Evolutionary conservation across 257 asterid species (phyloP).

Genomic region (Ballota nigra): DNA sequence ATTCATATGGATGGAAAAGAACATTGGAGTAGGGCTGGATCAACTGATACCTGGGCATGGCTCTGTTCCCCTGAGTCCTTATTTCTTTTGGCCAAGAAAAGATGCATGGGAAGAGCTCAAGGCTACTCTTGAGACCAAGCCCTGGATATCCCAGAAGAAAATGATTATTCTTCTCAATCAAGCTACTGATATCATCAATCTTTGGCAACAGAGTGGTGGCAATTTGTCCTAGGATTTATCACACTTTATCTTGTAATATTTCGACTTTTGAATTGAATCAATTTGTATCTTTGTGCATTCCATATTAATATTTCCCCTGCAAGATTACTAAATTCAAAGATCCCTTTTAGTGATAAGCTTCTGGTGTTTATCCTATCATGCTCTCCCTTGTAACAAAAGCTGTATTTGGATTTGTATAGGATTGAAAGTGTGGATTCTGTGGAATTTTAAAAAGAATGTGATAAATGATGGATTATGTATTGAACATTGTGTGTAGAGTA

Average conservation of each 20-base stretch:
- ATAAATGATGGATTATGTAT: too few relatives aligned
- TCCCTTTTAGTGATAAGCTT: not conserved
- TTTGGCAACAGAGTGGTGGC: slow-evolving; percentile 67
- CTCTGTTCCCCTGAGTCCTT: slow-evolving; percentile 44
- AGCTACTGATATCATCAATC: slow-evolving; percentile 63
- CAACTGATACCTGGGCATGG: slow-evolving; percentile 49
- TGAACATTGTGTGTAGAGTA: too few relatives aligned
- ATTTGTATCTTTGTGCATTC: slow-evolving; percentile 2
- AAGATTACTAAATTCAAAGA: not conserved
- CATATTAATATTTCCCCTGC: not conserved
- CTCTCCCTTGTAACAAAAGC: too few relatives aligned
- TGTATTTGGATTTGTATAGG: too few relatives aligned
- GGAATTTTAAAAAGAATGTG: too few relatives aligned
- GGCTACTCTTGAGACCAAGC: slow-evolving; percentile 44
- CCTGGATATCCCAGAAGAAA: slow-evolving; percentile 55
- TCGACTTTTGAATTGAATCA: slow-evolving; percentile 7
- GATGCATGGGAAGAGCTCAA: slow-evolving; percentile 62
- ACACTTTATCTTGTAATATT: slow-evolving; percentile 4
- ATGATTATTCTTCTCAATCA: slow-evolving; percentile 62
- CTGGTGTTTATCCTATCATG: too few relatives aligned
- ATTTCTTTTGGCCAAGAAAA: slow-evolving; percentile 55
- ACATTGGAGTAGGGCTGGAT: slow-evolving; percentile 53
- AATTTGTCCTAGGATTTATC: slow-evolving; percentile 33
- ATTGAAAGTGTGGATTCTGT: too few relatives aligned
- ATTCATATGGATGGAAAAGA: slow-evolving; percentile 68